Conservation (phyloP, 2,329 filamentous ascomycete genomes). For the Raffaelea albimanens region DNA sequence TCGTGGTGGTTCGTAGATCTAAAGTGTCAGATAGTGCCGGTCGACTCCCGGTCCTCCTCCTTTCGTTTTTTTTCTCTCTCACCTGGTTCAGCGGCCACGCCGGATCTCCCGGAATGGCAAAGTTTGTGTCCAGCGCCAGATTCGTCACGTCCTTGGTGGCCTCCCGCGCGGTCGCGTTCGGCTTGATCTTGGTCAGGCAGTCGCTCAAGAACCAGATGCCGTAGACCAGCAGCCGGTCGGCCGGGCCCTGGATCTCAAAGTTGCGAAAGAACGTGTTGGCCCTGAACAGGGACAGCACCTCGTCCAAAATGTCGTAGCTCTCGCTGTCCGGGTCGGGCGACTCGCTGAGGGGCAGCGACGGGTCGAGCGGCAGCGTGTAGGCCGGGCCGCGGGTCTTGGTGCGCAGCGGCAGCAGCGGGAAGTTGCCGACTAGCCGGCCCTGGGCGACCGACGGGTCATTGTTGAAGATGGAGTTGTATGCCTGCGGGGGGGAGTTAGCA, state of each 20-base stretch:
- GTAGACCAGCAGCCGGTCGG: conserved; percentile 90
- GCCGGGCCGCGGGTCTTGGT: conserved; percentile 94
- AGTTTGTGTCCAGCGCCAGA: conserved; percentile 82
- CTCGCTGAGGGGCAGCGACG: conserved; percentile 48
- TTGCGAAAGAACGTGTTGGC: conserved; percentile 99
- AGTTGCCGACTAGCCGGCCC: conserved; percentile 66
- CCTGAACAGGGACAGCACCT: conserved; percentile 85
- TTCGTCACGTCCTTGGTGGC: conserved; percentile 73
- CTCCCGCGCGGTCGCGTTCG: conserved; percentile 51
- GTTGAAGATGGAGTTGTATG: conserved; percentile 97
- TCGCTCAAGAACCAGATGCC: conserved; percentile 93
- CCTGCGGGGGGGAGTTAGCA: conserved; percentile 38
- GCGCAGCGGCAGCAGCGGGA: conserved; percentile 86
- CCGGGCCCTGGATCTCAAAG: conserved; percentile 96
- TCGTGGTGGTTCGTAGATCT: conserved; percentile 82
- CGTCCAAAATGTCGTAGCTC: conserved; percentile 93
- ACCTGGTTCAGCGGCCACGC: conserved; percentile 88
- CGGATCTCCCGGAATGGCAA: conserved; percentile 88
- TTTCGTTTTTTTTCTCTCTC: too few relatives aligned
- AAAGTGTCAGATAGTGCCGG: too few relatives aligned
- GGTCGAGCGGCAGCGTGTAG: conserved; percentile 61
- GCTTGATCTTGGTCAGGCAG: conserved; percentile 79
- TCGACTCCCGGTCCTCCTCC: too few relatives aligned
- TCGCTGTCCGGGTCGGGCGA: conserved; percentile 76
- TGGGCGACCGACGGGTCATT: conserved; percentile 53